These are phyloP conservation scores for Yamadazyma diddensiae DNA, from an alignment of 1,139 yeast genomes.

Conservation along the genomic window DNA sequence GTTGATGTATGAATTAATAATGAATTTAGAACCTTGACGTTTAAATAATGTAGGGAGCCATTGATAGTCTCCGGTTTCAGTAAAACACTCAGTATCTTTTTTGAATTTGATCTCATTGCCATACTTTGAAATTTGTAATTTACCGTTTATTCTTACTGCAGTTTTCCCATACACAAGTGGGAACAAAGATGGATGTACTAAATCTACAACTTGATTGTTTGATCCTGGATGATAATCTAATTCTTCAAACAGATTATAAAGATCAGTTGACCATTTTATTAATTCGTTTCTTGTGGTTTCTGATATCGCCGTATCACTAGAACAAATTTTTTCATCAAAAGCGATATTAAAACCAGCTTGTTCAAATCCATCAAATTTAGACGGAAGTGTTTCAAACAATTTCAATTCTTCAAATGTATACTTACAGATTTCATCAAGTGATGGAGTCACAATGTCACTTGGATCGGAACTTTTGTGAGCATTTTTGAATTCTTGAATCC, in stretches of 20 bases:
- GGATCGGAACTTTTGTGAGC: not conserved
- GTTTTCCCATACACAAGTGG: conserved; percentile 36
- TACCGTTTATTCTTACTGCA: conserved; percentile 17
- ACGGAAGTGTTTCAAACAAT: conserved; percentile 24
- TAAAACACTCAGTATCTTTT: conserved; percentile 17
- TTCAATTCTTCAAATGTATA: conserved; percentile 25
- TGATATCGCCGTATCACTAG: conserved; percentile 16
- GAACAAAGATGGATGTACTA: conserved; percentile 45
- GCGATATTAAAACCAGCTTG: conserved; percentile 10
- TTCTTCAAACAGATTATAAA: conserved; percentile 13
- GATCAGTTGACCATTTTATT: conserved; percentile 3
- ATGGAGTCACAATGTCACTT: not conserved
- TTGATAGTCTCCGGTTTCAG: conserved; percentile 19
- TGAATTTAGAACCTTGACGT: conserved; percentile 13
- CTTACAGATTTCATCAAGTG: conserved; percentile 19
- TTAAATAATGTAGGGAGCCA: conserved; percentile 30
- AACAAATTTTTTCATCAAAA: conserved; percentile 19
- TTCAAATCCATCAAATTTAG: conserved; percentile 4
- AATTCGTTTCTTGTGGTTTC: conserved; percentile 10
- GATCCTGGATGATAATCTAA: conserved; percentile 41
- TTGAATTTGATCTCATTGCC: conserved; percentile 14
- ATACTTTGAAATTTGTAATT: conserved; percentile 12
- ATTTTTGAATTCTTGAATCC: conserved; percentile 26
- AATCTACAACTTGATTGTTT: conserved; percentile 34
- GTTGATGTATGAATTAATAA: conserved; percentile 35